Conservation (phyloP, 257 asterid species). For the Perilla frutescens region DNA sequence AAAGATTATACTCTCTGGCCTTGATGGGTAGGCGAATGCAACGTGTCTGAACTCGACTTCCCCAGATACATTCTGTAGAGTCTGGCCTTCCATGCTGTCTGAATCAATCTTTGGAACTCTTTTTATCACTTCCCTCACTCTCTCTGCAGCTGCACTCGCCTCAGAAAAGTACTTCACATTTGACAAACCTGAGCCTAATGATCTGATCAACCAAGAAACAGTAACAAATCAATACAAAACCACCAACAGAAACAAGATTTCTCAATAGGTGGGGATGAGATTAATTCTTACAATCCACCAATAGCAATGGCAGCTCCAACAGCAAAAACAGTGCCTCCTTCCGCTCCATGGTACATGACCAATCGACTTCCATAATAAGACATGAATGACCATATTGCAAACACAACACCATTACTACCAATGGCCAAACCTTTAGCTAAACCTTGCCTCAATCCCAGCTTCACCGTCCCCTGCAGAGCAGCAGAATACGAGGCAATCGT, state of each 20-base stretch:
- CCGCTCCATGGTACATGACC: conserved; percentile 79
- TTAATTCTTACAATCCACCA: conserved; percentile 83
- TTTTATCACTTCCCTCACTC: conserved; percentile 64
- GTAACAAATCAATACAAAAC: not conserved
- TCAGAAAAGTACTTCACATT: conserved; percentile 75
- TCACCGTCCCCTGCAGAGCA: conserved; percentile 77
- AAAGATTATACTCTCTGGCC: conserved; percentile 74
- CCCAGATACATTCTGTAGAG: conserved; percentile 56
- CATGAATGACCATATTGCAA: conserved; percentile 87
- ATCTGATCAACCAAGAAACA: conserved; percentile 47
- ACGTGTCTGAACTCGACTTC: conserved; percentile 71
- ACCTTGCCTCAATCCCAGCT: conserved; percentile 77
- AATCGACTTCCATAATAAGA: conserved; percentile 81
- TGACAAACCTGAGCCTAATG: conserved; percentile 84
- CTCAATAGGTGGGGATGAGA: not conserved
- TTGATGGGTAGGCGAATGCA: conserved; percentile 74
- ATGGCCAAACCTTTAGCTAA: conserved; percentile 89
- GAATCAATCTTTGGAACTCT: conserved; percentile 84
- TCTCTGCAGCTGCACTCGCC: conserved; percentile 80
- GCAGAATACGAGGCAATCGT: conserved; percentile 54
- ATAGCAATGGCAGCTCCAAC: conserved; percentile 82
- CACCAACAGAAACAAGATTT: not conserved
- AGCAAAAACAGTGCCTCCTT: conserved; percentile 88
- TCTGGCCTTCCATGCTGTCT: conserved; percentile 67
- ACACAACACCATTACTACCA: conserved; percentile 81